Evolutionary conservation across 1,284 basidiomycete genomes (phyloP), one percentile per base, ranked within the genome.

Genomic region (Cryptococcus floricola): DNA sequence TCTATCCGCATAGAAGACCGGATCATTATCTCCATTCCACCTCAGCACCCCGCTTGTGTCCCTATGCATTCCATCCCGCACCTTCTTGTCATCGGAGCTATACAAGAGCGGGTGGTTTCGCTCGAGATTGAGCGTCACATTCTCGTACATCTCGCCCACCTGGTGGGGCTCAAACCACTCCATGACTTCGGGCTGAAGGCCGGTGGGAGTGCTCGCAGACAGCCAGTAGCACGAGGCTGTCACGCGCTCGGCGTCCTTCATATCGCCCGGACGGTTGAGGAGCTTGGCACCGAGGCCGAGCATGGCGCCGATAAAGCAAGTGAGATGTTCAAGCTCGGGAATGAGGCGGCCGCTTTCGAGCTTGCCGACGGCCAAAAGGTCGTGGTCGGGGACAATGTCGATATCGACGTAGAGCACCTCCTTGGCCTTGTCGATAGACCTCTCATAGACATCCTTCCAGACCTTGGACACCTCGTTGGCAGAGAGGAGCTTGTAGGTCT

Each of bases 231-330:
- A 83, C 7, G 80, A 76, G 44, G 79, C 71, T 6, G 81, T 81
- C 62, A 81, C 69, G 16, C 68, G 60, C 50, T 71, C 64, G 1
- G 74, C 80, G 8, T 71, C 72, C 0, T 63, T 66, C 61, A 82
- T 62, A 62, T 83, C 82, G 12, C 70, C 50, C 1, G 61, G 59
- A 1, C 81, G 66, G 39, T 71, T 59, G n/a, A 83, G 66, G 4
- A 83, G 66, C 43, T 73, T 73, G 14, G 80, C 69, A 5, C 82
- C 81, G 34, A 83, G 72, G 3, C 78, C 81, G 3, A 83, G 68
- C 81, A 83, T 83, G 2, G 74, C 82, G 6, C 82, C 82, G 1
- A 79, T 78, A 61, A 82, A 84, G 65, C 81, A 82, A 0, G 80
- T 74, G 8, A 75, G 62, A 51, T 75, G 73, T 57, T 76, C 73